Base-by-base conservation (phyloP, 2,329 filamentous ascomycete species). In the Talaromyces sp. region DNA sequence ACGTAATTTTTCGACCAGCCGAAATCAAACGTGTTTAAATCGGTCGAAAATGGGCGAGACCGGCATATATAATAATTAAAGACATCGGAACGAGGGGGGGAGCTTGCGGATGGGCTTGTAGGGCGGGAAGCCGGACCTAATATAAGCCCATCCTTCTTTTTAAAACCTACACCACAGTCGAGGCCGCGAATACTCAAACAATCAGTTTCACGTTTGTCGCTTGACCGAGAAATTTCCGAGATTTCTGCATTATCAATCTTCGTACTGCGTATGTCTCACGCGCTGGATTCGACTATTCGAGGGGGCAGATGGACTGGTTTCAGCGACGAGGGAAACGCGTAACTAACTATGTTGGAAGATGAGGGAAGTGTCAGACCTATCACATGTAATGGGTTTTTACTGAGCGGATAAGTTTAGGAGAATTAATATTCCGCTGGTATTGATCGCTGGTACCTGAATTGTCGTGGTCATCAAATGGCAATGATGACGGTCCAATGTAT, bases 181-280 rank as follows among this genome's bases (percentile, higher is more conserved):
- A 59, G 39, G 37, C 37, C 56, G 19, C 19, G 24, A 45, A 59
- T 39, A 11, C 52, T 56, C 52, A 39, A 56, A 56, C 52, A 56
- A 37, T 37, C 31, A 33, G 56, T 59, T 45, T 59, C 56, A 45
- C 16, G 39, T 43, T 45, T 43, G 19, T 27, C 37, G 31, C 22
- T 59, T 24, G 56, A 7, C 56, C 37, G 56, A 59, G 56, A 59
- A 31, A 43, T 13, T n/a, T 37, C 56, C 56, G 56, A 59, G 14
- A 37, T 14, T 22, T 22, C n/a, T 24, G 52, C 33, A 39, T 1
- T 56, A 24, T 6, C 33, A 22, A 56, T 14, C 24, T n/a, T 56
- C 52, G 52, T 19, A 56, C 52, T 56, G 6, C 19, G 56, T 33
- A 58, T 43, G 56, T 58, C 39, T 58, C 50, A 31, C 47, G 31